phyloP scores from a whole-genome alignment of 192 early-diverging fungal species.

The Lobulomyces angularis region DNA sequence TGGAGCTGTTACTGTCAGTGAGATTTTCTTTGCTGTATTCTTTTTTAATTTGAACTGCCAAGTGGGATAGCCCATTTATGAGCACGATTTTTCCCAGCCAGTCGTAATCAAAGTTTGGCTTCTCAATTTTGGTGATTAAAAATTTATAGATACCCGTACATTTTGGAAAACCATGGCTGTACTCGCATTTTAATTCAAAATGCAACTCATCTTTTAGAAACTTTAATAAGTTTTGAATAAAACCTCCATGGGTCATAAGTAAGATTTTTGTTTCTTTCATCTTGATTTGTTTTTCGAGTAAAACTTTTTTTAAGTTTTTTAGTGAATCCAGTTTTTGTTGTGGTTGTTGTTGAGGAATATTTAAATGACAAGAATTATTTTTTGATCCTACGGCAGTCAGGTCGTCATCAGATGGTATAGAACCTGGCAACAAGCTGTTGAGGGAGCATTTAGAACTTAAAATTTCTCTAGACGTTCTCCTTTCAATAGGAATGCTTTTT shows the following conservation, averaged over 20 bases:
- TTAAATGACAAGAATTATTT: too few relatives aligned
- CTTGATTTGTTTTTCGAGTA: conserved; percentile 4
- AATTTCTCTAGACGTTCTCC: too few relatives aligned
- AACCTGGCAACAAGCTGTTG: too few relatives aligned
- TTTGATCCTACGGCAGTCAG: too few relatives aligned
- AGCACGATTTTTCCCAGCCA: conserved; percentile 22
- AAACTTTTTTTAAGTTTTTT: conserved; percentile 1
- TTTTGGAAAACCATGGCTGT: conserved; percentile 26
- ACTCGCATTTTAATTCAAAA: conserved; percentile 11
- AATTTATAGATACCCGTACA: conserved; percentile 22
- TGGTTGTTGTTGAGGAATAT: neutral
- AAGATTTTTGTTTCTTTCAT: conserved; percentile 19
- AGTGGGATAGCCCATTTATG: conserved; percentile 31
- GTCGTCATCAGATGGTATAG: too few relatives aligned
- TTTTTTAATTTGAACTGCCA: too few relatives aligned
- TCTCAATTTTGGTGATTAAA: conserved; percentile 17
- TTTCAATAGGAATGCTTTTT: too few relatives aligned
- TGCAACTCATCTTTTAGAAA: conserved; percentile 25
- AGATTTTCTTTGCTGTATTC: too few relatives aligned
- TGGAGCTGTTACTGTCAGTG: too few relatives aligned
- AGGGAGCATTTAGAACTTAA: too few relatives aligned
- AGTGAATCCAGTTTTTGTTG: conserved; percentile 5
- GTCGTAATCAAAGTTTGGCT: conserved; percentile 22
- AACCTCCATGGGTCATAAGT: conserved; percentile 37
- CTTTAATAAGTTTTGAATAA: conserved; percentile 19